Conservation (phyloP, 106 monocot genomes). For the Amphibolis antarctica region DNA sequence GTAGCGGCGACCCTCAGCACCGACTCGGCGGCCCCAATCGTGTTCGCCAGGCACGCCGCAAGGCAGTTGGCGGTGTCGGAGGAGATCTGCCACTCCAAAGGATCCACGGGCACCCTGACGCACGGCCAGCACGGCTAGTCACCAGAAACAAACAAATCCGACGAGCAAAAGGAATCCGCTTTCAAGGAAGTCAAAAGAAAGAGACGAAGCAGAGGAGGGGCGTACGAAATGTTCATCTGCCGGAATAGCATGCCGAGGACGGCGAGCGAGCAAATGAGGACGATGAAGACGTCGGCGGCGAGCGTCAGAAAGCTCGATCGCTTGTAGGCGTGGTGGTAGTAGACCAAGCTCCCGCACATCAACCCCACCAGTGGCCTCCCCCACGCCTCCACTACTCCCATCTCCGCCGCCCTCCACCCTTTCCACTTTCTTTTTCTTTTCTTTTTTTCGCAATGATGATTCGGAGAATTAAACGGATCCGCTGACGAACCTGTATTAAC, state of each 20-base stretch:
- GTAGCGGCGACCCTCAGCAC: slow-evolving; percentile 92
- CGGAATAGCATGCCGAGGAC: slow-evolving; percentile 96
- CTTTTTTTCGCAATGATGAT: too few species aligned
- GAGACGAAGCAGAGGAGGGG: background rate
- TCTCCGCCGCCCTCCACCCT: background rate
- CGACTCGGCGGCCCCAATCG: slow-evolving; percentile 85
- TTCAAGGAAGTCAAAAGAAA: background rate
- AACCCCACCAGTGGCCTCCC: slow-evolving; percentile 44
- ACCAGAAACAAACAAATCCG: background rate
- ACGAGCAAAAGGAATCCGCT: background rate
- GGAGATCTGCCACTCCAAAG: slow-evolving; percentile 96
- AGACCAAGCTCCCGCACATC: slow-evolving; percentile 71
- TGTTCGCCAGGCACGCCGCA: slow-evolving; percentile 79
- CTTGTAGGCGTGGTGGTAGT: slow-evolving; percentile 82
- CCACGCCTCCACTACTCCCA: slow-evolving; percentile 23
- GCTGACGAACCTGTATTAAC: too few species aligned
- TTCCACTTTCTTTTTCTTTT: background rate
- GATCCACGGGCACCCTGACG: slow-evolving; percentile 90
- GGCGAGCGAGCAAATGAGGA: slow-evolving; percentile 92
- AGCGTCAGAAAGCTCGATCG: slow-evolving; percentile 67
- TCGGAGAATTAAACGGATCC: too few species aligned
- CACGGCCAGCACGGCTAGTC: background rate
- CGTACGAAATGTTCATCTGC: slow-evolving; percentile 89
- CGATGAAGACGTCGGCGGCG: slow-evolving; percentile 74
- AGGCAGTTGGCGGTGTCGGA: slow-evolving; percentile 79